phyloP scores from a whole-genome alignment of 2,329 filamentous ascomycete genomes.

The Verruconis gallopava region DNA sequence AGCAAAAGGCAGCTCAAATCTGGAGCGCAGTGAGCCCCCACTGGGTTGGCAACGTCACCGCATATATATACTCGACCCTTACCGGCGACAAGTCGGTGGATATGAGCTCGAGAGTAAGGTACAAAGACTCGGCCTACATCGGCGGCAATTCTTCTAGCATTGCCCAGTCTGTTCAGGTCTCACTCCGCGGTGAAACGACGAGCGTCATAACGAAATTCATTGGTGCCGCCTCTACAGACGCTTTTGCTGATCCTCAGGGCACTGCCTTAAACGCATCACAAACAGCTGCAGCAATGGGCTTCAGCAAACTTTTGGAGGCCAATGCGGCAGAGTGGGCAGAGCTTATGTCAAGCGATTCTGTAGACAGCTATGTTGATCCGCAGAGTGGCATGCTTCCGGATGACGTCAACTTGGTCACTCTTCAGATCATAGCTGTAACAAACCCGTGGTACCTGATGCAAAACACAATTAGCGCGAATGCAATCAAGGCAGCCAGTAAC shows the following conservation, averaged over 20 bases:
- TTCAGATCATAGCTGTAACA: conserved; percentile 41
- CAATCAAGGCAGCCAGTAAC: conserved; percentile 34
- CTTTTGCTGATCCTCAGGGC: conserved; percentile 44
- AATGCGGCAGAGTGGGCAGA: conserved; percentile 50
- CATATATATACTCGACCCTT: conserved; percentile 42
- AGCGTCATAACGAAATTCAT: conserved; percentile 53
- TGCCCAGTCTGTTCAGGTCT: conserved; percentile 45
- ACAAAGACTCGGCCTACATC: conserved; percentile 36
- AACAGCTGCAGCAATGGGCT: conserved; percentile 40
- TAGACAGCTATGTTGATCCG: conserved; percentile 49
- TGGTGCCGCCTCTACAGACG: conserved; percentile 55
- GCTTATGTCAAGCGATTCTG: conserved; percentile 46
- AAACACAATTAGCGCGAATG: conserved; percentile 41
- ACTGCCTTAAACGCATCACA: conserved; percentile 44
- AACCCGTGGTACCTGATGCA: conserved; percentile 46
- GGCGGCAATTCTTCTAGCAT: conserved; percentile 49
- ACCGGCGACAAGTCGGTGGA: conserved; percentile 34
- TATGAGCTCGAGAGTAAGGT: conserved; percentile 28
- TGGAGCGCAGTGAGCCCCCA: conserved; percentile 52
- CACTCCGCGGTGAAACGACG: conserved; percentile 38
- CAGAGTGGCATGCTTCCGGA: conserved; percentile 43
- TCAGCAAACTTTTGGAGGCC: conserved; percentile 37
- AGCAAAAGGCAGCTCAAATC: conserved; percentile 40
- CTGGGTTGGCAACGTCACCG: conserved; percentile 50
- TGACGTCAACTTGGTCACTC: conserved; percentile 43